Base-by-base conservation (phyloP, 1,139 yeast species). In the Blastobotrys aristatus region DNA sequence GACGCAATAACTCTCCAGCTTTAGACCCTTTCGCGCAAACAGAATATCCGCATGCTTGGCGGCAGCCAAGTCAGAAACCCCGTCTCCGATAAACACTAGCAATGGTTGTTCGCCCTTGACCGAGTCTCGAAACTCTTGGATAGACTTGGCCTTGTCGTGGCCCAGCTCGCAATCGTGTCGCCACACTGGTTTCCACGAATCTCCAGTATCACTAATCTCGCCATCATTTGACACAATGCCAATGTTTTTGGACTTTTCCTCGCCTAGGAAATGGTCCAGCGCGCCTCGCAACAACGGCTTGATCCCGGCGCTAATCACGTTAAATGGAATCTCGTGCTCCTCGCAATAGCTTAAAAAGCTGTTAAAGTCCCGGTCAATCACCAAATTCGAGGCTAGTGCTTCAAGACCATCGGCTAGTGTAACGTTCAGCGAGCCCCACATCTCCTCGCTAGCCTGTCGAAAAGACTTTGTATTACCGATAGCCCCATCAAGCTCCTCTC, bases 291-390 rank as follows among this genome's bases (percentile, higher is more conserved):
- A 74, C 51, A 81, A 72, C 11, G 87, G 87, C 58, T 72, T 73
- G 74, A 81, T 73, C 13, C 87, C 87, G n/a, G 84, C 81, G 38
- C 81, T 75, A 50, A 81, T 78, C 32, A 81, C 83, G 41, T 80
- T 73, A 51, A 81, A 79, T 4, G 84, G 82, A 49, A 81, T 77
- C 35, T 69, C 67, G 53, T 75, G 71, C 32, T 67, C 65, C 40
- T 69, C 68, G 54, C 81, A 74, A 69, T 75, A 81, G 48, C 74
- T 68, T 65, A 78, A 77, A 60, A 80, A 80, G 30, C 69, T 66
- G 57, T 70, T 68, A 62, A 81, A 81, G 36, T 82, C 85, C 1
- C 79, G 75, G 61, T 81, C 87, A 58, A 81, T 74, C 51, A 73
- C 72, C 50, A 81, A 71, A 57, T 77, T 64, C 50, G 74, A 64